These are phyloP conservation scores for Ramichloridium luteum DNA, from an alignment of 2,329 filamentous ascomycete genomes.

Conservation along the genomic window DNA sequence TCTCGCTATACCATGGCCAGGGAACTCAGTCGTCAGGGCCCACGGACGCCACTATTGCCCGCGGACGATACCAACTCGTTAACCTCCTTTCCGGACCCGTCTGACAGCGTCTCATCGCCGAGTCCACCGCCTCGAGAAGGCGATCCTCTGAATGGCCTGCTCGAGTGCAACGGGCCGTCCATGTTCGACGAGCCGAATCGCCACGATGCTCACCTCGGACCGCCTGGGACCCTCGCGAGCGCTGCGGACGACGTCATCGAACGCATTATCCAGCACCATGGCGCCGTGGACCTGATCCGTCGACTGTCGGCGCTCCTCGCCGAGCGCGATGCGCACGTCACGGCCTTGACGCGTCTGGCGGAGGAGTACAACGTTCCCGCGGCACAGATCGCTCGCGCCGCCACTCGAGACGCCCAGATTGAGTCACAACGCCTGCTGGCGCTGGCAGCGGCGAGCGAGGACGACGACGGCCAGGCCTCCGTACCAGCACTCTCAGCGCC, in stretches of 20 bases:
- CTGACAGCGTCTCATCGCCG: slow-evolving; percentile 7
- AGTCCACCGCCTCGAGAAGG: slow-evolving; percentile 3
- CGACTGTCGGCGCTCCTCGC: slow-evolving; percentile 20
- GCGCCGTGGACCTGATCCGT: slow-evolving; percentile 20
- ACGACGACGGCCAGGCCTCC: slow-evolving; percentile 10
- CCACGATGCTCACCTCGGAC: slow-evolving; percentile 8
- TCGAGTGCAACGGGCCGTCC: slow-evolving; percentile 20
- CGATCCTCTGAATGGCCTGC: slow-evolving; percentile 17
- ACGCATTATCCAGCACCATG: slow-evolving; percentile 20
- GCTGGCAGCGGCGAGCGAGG: slow-evolving; percentile 13
- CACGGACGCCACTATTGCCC: slow-evolving; percentile 3
- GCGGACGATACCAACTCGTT: slow-evolving; percentile 18
- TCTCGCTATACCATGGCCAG: not conserved
- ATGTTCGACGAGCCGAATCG: slow-evolving; percentile 19
- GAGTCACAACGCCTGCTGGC: slow-evolving; percentile 19
- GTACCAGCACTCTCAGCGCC: slow-evolving; percentile 10
- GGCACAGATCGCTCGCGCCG: slow-evolving; percentile 17
- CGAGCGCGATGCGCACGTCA: slow-evolving; percentile 24
- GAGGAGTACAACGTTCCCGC: slow-evolving; percentile 23
- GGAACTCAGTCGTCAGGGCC: slow-evolving; percentile 9
- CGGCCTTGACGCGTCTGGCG: slow-evolving; percentile 21
- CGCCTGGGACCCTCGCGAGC: slow-evolving; percentile 18
- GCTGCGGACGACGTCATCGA: slow-evolving; percentile 16
- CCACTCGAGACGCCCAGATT: slow-evolving; percentile 17
- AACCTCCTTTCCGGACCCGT: slow-evolving; percentile 23